A percentile compares a stretch with the other conserved stretches of the same genome.
Conservation (phyloP, 1,284 basidiomycete genomes). For the Pseudozyma tsukubaensis region DNA sequence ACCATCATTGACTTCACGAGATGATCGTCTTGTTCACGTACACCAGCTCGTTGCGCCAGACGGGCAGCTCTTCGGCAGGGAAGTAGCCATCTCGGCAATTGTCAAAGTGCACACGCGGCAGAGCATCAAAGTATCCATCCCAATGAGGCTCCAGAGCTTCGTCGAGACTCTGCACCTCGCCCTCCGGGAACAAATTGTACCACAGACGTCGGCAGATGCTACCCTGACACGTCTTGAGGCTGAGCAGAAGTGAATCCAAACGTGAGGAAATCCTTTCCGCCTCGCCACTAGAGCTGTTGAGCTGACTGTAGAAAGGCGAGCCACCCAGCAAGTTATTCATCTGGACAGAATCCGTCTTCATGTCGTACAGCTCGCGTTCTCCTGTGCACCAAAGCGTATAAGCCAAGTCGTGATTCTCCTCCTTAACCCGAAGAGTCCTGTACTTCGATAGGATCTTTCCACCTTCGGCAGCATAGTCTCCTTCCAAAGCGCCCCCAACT, state of each 20-base stretch:
- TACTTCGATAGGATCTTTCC: slow-evolving; percentile 7
- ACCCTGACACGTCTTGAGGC: slow-evolving; percentile 13
- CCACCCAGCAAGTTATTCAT: slow-evolving; percentile 6
- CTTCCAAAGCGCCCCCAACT: slow-evolving; percentile 6
- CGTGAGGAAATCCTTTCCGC: slow-evolving; percentile 2
- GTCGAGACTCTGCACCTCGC: slow-evolving; percentile 2
- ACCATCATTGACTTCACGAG: no score
- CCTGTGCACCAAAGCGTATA: slow-evolving; percentile 10
- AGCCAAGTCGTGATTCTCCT: slow-evolving; percentile 1
- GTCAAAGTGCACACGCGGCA: slow-evolving; percentile 6
- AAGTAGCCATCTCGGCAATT: slow-evolving; percentile 4
- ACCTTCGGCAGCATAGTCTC: slow-evolving; percentile 2
- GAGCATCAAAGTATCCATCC: slow-evolving; percentile 11
- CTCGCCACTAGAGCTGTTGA: neutral
- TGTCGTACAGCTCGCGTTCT: slow-evolving; percentile 11
- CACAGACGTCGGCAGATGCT: slow-evolving; percentile 8
- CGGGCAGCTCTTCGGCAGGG: slow-evolving; percentile 3
- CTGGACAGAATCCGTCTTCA: slow-evolving; percentile 1
- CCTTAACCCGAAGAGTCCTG: slow-evolving; percentile 9
- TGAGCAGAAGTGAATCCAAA: slow-evolving; percentile 9
- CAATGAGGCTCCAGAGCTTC: slow-evolving; percentile 1
- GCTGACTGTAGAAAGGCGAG: neutral
- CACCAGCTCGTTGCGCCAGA: slow-evolving; percentile 10
- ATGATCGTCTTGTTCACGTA: no score
- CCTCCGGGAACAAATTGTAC: slow-evolving; percentile 12